These are phyloP conservation scores for Starmerella khaoyaiensis DNA, from an alignment of 805 yeast genomes.

Conservation along the genomic window DNA sequence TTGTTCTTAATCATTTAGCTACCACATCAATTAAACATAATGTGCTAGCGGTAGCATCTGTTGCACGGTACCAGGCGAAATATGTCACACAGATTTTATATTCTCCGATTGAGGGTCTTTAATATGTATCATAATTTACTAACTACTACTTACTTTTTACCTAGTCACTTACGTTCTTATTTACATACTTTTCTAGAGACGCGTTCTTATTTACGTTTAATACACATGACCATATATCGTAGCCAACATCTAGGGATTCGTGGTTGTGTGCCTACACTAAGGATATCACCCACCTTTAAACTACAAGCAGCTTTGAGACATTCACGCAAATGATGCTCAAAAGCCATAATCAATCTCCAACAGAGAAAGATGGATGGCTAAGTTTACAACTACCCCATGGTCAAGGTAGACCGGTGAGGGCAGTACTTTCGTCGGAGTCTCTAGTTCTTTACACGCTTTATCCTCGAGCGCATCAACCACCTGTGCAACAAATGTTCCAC, in stretches of 20 bases:
- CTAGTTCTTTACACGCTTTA: constrained; percentile 1
- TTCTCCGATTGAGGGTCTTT: constrained; percentile 53
- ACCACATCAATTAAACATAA: constrained; percentile 89
- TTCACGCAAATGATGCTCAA: neutral
- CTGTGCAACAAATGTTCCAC: neutral
- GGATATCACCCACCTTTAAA: no score
- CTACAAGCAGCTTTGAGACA: neutral
- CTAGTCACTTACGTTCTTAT: no score
- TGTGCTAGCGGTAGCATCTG: constrained; percentile 84
- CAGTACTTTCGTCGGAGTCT: constrained; percentile 2
- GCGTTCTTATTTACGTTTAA: no score
- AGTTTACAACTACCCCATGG: constrained; percentile 15
- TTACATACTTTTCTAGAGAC: no score
- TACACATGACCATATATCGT: no score
- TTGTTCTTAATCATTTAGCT: constrained; percentile 86
- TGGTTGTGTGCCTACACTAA: no score
- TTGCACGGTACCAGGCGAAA: constrained; percentile 80
- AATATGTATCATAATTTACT: neutral
- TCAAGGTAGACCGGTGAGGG: constrained; percentile 11
- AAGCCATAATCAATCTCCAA: neutral
- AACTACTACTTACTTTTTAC: no score
- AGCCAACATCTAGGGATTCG: no score
- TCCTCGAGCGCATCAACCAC: neutral
- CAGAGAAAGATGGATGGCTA: constrained; percentile 16
- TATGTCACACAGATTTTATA: constrained; percentile 85